Evolutionary conservation across 495 filamentous ascomycete species (phyloP), one percentile per base, ranked within the genome.

Genomic region (Hamigera avellanea): DNA sequence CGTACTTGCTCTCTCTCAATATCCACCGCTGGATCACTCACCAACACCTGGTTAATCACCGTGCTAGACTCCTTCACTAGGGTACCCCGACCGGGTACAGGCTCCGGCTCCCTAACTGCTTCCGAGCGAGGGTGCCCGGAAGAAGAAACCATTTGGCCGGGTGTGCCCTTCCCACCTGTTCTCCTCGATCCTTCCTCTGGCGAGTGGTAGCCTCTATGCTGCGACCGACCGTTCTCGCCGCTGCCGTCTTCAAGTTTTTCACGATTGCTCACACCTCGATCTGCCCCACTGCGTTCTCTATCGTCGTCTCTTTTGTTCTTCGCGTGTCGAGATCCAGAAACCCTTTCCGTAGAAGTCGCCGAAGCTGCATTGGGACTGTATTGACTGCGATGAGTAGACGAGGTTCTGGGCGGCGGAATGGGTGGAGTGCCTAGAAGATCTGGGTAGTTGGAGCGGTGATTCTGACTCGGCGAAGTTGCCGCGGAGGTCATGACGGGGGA

Each of bases 1-100:
- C 86, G 80, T 44, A 81, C 81, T 40, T 72, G 68, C 53, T 88
- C 87, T 33, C 87, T 70, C 29, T 76, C 79, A 33, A 86, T 67
- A 50, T 93, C 86, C 17, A 83, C 78, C 40, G 76, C 70, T 14
- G 84, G 83, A 45, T 93, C 84, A 33, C 80, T 82, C 35, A 88
- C 71, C 43, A 87, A 56, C 10, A 91, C 72, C 26, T 81, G 74
- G 48, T 84, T 83, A 42, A 93, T 76, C 14, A 93, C 75, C 5
- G 62, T 41, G 35, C 56, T 68, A 2, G 59, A 54, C 46, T 68
- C 64, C 31, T 57, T 62, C 33, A 51, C 44, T 34, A 62, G 42
- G 9, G 49, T 41, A 29, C 50, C 50, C 33, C 45, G 45, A 9
- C 38, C 50, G 6, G 51, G 36, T 12, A 44, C 30, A 19, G 50